phyloP scores from a whole-genome alignment of 495 filamentous ascomycete species.

The Penicillium coprophilum region DNA sequence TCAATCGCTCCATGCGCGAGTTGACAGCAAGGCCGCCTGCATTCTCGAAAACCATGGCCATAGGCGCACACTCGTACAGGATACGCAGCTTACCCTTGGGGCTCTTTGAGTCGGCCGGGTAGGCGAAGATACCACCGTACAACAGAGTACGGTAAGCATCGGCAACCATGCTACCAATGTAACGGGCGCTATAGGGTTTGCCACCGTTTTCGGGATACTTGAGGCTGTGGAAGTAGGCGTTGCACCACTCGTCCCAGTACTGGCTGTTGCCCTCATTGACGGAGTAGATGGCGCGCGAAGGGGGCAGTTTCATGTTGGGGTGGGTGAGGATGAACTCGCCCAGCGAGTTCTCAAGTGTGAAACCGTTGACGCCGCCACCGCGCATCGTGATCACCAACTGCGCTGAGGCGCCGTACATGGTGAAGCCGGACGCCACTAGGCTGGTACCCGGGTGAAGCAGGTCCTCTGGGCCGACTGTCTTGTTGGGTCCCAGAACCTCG shows the following conservation, averaged over 20 bases:
- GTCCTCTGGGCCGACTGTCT: conserved; percentile 71
- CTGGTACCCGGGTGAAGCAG: conserved; percentile 85
- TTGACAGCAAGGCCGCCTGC: conserved; percentile 92
- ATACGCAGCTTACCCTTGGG: conserved; percentile 97
- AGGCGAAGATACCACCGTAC: conserved; percentile 96
- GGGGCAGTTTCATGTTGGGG: conserved; percentile 86
- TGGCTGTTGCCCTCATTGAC: conserved; percentile 97
- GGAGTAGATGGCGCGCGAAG: conserved; percentile 83
- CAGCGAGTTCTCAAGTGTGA: conserved; percentile 92
- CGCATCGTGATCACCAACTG: conserved; percentile 98
- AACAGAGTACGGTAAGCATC: conserved; percentile 94
- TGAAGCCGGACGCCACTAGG: conserved; percentile 92
- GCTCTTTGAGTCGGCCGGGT: conserved; percentile 96
- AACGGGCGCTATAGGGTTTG: conserved; percentile 93
- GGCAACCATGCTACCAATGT: conserved; percentile 97
- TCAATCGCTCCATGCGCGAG: conserved; percentile 83
- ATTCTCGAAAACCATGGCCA: conserved; percentile 99
- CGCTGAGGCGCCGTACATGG: conserved; percentile 97
- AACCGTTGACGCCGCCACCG: conserved; percentile 89
- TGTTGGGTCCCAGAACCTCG: conserved; percentile 56
- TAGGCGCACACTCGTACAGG: conserved; percentile 96
- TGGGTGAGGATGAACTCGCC: conserved; percentile 99
- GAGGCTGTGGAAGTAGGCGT: conserved; percentile 82
- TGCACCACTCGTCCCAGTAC: conserved; percentile 91
- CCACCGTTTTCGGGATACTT: conserved; percentile 71